Conservation (phyloP, 192 early-diverging fungal species). For the Rhizophagus prolifer region DNA sequence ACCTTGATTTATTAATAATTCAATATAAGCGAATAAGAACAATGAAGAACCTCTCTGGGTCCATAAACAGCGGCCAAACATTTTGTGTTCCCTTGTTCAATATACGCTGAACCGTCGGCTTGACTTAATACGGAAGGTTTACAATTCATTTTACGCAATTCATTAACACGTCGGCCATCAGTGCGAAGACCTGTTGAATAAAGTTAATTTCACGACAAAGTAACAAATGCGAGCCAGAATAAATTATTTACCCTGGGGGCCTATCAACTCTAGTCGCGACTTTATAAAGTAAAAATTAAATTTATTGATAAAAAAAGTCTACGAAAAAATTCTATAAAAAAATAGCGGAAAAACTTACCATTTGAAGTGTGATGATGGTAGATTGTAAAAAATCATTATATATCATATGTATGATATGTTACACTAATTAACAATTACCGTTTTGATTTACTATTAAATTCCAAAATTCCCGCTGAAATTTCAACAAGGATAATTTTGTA, state of each 20-base stretch:
- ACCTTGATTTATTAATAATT: background rate
- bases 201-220: background rate
- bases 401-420: too few relatives aligned
- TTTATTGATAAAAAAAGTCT: background rate
- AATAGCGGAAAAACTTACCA: background rate
- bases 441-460: too few relatives aligned
- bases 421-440: too few relatives aligned
- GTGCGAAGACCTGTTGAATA: slow-evolving; percentile 74
- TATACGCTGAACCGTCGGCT: slow-evolving; percentile 92
- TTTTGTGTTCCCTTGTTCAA: slow-evolving; percentile 96
- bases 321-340: background rate
- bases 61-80: slow-evolving; percentile 90
- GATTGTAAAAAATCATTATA: too few relatives aligned
- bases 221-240: background rate
- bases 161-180: slow-evolving; percentile 87
- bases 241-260: background rate
- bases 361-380: background rate
- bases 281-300: background rate
- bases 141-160: slow-evolving; percentile 82
- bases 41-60: slow-evolving; percentile 69
- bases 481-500: too few relatives aligned
- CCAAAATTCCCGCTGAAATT: too few relatives aligned
- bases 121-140: slow-evolving; percentile 75
- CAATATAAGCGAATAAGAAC: background rate
- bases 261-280: slow-evolving; percentile 15